Evolutionary conservation across 23 red algal species (phyloP), one percentile per base, ranked within the genome.

Genomic region (Gracilaria caudata): DNA sequence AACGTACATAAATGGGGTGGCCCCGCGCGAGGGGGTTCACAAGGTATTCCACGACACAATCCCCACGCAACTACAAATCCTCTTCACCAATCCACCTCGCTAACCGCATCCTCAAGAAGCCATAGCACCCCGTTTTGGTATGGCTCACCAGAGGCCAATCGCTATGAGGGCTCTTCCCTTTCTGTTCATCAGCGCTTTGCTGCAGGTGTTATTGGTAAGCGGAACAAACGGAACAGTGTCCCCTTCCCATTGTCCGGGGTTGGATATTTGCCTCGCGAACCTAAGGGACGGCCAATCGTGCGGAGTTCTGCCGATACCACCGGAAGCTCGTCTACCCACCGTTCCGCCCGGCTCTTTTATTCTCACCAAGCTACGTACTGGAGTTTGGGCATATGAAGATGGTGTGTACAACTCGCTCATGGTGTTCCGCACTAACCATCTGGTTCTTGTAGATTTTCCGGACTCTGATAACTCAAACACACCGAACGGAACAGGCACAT

Each of bases 321-420:
- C 60, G 26, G 29, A 24, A 51, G 68, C 82, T 45, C 45, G 68
- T n/a, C 23, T 76, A 4, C 82, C 82, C 14, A 23, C 20, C 8
- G 28, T 71, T 55, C 14, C 43, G 14, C 65, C 60, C 14, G 82
- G 64, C 43, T 24, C 39, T 24, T 68, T 39, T 63, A 6, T 30
- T 17, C 28, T 86, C 43, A 86, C 82, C 46, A 33, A 19, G 46
- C 40, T 86, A n/a, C 60, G 82, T 25, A 57, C 39, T 12, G 82
- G 82, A 16, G 64, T 86, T 10, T 86, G 40, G 25, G 19, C 64
- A n/a, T 86, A 72, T 60, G 63, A 58, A 43, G 82, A 86, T 35
- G 82, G 82, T 24, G 28, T 37, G 3, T 79, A 79, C 43, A 57
- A 35, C 19, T 46, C 75, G 0, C 75, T 79, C 7, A 54, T 79